Evolutionary conservation across 768 basidiomycete genomes (phyloP), one percentile per base, ranked within the genome.

Genomic region (Naematelia encephala): DNA sequence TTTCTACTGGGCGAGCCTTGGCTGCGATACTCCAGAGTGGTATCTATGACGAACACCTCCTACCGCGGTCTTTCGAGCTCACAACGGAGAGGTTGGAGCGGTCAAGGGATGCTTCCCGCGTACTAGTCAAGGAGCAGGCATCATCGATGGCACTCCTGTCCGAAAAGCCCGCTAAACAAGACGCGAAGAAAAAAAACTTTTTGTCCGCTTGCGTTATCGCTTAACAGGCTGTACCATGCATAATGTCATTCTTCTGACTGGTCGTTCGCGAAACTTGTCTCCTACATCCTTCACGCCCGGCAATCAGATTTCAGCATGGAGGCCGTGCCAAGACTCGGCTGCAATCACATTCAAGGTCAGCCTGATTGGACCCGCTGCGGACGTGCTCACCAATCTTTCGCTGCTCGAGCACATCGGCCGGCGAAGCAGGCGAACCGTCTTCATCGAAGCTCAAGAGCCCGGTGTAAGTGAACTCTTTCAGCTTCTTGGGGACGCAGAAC

Each of bases 61-160:
- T 77, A 14, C 76, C 76, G 25, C 73, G 75, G 46, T 73, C 70
- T 50, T 76, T 77, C 46, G 61, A 72, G 52, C 62, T 72, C 2
- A 75, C 72, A 14, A 54, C 34, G 11, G 69, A 74, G 51, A 56
- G 75, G 23, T 62, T 76, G 14, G n/a, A n/a, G 5, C 44, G 44
- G n/a, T 46, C 23, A n/a, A n/a, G n/a, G n/a, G n/a, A n/a, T n/a
- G n/a, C n/a, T n/a, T n/a, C n/a, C n/a, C n/a, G n/a, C n/a, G n/a
- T n/a, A n/a, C n/a, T n/a, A n/a, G n/a, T n/a, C n/a, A n/a, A n/a
- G n/a, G n/a, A n/a, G n/a, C n/a, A n/a, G n/a, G n/a, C n/a, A n/a
- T n/a, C n/a, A n/a, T n/a, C n/a, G n/a, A n/a, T n/a, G n/a, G n/a
- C n/a, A n/a, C n/a, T n/a, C n/a, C n/a, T n/a, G n/a, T n/a, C n/a